A percentile compares a stretch with the other conserved stretches of the same genome.
Conservation (phyloP, 148 eudicot genomes). For the Persicaria tinctoria region DNA sequence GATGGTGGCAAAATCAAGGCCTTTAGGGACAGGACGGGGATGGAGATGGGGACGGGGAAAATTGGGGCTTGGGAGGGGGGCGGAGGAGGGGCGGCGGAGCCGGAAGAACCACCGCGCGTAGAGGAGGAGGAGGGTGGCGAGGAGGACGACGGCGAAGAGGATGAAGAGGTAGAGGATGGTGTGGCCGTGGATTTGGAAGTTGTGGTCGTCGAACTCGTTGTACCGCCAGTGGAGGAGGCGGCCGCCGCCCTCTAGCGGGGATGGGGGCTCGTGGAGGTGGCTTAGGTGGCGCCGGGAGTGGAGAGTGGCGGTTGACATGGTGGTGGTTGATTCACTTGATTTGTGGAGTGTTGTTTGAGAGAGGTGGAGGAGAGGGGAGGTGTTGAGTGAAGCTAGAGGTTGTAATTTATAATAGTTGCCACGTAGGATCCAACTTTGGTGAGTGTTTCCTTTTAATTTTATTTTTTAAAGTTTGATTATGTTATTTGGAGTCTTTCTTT, state of each 20-base stretch:
- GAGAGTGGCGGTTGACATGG: neutral
- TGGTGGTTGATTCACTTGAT: neutral
- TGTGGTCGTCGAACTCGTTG: constrained; percentile 53
- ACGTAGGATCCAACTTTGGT: constrained; percentile 4
- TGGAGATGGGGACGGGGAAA: constrained; percentile 12
- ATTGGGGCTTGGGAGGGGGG: neutral
- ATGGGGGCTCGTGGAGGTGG: constrained; percentile 24
- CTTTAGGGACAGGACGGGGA: constrained; percentile 18
- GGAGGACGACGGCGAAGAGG: constrained; percentile 46
- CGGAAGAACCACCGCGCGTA: constrained; percentile 70
- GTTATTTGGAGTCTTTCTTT: neutral
- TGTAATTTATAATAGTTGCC: constrained; percentile 12
- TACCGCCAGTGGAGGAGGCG: constrained; percentile 43
- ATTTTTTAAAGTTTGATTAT: neutral
- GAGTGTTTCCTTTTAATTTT: neutral
- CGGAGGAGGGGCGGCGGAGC: constrained; percentile 22
- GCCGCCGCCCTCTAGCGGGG: constrained; percentile 10
- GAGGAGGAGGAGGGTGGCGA: constrained; percentile 41
- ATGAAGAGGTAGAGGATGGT: constrained; percentile 60
- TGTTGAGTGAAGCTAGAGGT: neutral
- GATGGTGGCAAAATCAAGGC: constrained; percentile 34
- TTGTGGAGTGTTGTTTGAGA: neutral
- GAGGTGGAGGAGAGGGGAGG: neutral
- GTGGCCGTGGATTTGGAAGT: constrained; percentile 66
- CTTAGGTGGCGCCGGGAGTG: constrained; percentile 17